phyloP scores from a whole-genome alignment of 2,329 filamentous ascomycete genomes.

The Claviceps sp. region DNA sequence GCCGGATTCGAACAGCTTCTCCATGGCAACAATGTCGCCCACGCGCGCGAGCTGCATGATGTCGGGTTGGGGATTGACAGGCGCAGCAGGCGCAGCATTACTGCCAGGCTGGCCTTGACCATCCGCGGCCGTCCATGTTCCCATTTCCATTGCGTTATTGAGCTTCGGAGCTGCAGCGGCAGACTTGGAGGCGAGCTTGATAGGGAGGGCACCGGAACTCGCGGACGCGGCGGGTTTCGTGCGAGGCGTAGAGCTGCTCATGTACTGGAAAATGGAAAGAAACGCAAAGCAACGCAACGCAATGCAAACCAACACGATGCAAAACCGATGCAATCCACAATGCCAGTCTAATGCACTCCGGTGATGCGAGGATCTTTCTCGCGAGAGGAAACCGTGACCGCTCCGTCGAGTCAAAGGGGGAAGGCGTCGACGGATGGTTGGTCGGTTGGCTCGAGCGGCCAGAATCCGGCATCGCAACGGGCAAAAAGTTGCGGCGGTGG shows the following conservation, averaged over 20 bases:
- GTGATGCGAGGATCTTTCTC: too few species aligned
- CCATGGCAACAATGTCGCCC: conserved; percentile 75
- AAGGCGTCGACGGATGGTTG: not conserved
- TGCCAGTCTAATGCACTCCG: too few species aligned
- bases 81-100: not conserved
- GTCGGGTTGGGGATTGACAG: conserved; percentile 44
- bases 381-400: not conserved
- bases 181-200: conserved; percentile 42
- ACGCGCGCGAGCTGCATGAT: conserved; percentile 91
- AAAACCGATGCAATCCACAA: too few species aligned
- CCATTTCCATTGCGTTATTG: conserved; percentile 44
- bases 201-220: conserved; percentile 23
- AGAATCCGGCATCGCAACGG: not conserved
- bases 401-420: not conserved
- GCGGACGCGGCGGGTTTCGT: conserved; percentile 23
- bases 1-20: conserved; percentile 75
- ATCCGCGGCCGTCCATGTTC: conserved; percentile 29
- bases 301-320: too few species aligned
- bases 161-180: conserved; percentile 40
- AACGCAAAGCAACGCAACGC: not conserved
- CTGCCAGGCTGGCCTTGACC: conserved; percentile 1
- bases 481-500: not conserved
- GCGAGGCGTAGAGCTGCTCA: conserved; percentile 28
- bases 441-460: not conserved
- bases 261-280: conserved; percentile 11